phyloP scores from a whole-genome alignment of 441 rosid species.

The Pelargonium australe region DNA sequence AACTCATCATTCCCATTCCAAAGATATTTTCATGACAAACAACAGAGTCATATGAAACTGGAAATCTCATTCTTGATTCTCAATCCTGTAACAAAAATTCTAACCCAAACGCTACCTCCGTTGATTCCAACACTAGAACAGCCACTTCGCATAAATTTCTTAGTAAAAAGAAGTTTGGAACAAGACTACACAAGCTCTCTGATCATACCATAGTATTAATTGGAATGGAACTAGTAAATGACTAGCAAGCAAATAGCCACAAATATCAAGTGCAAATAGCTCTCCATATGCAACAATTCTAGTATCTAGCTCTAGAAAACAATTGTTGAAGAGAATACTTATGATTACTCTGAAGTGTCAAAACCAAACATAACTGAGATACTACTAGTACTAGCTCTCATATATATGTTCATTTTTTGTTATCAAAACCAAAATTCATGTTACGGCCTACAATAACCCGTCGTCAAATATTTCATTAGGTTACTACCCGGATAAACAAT shows the following conservation, averaged over 20 bases:
- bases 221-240: not conserved
- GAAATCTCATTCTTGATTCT: too few relatives aligned
- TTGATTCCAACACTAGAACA: not conserved
- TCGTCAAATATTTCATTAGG: too few relatives aligned
- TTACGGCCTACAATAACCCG: too few relatives aligned
- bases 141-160: not conserved
- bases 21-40: too few relatives aligned
- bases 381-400: not conserved
- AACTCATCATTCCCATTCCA: too few relatives aligned
- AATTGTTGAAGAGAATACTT: not conserved
- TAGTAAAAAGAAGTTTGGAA: not conserved
- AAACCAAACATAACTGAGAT: not conserved
- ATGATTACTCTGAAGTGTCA: not conserved
- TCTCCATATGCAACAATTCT: not conserved
- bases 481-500: not conserved
- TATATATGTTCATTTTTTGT: not conserved
- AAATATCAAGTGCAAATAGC: not conserved
- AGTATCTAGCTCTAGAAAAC: not conserved
- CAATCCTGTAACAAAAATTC: too few relatives aligned
- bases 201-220: not conserved
- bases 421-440: not conserved
- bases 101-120: too few relatives aligned
- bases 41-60: too few relatives aligned
- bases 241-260: not conserved
- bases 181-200: not conserved